phyloP scores from a whole-genome alignment of 345 rosid genomes.

The Euphorbia pulcherrima region DNA sequence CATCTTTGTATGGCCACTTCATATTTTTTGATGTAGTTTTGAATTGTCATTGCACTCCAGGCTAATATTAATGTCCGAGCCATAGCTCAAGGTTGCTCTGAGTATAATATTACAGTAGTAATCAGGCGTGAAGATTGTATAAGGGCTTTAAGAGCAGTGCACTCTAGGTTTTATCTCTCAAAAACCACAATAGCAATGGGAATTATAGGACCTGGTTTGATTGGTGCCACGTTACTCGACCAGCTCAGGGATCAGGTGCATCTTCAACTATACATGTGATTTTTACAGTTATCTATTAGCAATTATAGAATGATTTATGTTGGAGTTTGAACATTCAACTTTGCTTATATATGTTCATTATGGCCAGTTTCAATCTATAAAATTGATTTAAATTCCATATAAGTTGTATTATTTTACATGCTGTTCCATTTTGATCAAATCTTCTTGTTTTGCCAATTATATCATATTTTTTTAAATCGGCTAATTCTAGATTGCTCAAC shows the following conservation, averaged over 20 bases:
- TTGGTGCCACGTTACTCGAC: constrained; percentile 87
- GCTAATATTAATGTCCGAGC: constrained; percentile 94
- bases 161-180: constrained; percentile 92
- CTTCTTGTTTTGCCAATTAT: neutral
- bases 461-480: neutral
- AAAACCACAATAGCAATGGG: constrained; percentile 94
- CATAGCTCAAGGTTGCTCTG: constrained; percentile 99
- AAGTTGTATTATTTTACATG: neutral
- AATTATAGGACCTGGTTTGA: constrained; percentile 91
- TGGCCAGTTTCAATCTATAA: neutral
- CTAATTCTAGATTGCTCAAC: neutral
- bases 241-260: constrained; percentile 93
- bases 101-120: constrained; percentile 88
- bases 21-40: neutral
- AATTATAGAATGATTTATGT: constrained; percentile 2
- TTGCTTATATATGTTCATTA: neutral
- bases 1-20: neutral
- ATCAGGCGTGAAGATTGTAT: constrained; percentile 87
- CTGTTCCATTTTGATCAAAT: neutral
- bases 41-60: constrained; percentile 39
- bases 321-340: neutral
- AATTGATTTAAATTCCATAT: neutral
- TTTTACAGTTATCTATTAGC: neutral
- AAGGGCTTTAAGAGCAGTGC: constrained; percentile 91
- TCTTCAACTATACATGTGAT: neutral